Evolutionary conservation across 1,139 yeast species (phyloP).

Genomic region (Lodderomyces orthopsilosis): DNA sequence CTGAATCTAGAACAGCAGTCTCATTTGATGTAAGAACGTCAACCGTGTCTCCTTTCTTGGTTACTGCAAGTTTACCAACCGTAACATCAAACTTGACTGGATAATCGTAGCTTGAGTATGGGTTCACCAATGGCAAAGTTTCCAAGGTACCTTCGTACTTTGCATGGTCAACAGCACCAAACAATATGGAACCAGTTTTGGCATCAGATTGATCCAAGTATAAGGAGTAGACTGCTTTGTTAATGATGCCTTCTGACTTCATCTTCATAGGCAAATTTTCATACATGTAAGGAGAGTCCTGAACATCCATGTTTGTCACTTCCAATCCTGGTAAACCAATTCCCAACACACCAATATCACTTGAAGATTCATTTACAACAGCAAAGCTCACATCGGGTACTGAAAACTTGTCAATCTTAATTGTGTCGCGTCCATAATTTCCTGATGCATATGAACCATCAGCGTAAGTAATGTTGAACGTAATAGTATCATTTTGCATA

Average conservation of each 20-base stretch:
- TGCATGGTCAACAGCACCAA: slow-evolving; percentile 45
- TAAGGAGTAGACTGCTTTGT: slow-evolving; percentile 51
- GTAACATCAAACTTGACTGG: slow-evolving; percentile 14
- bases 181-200: slow-evolving; percentile 23
- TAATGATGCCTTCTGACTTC: slow-evolving; percentile 44
- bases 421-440: slow-evolving; percentile 52
- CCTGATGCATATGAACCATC: slow-evolving; percentile 36
- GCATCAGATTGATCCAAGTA: slow-evolving; percentile 39
- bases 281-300: slow-evolving; percentile 20
- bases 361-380: slow-evolving; percentile 14
- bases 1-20: slow-evolving; percentile 21
- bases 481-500: slow-evolving; percentile 30
- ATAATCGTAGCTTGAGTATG: slow-evolving; percentile 7
- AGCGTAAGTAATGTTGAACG: slow-evolving; percentile 12
- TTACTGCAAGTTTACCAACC: too few species aligned
- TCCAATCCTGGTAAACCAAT: slow-evolving; percentile 17
- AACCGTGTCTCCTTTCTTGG: too few species aligned
- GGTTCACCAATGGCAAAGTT: slow-evolving; percentile 24
- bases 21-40: too few species aligned
- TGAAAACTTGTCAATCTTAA: slow-evolving; percentile 13
- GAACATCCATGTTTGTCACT: too few species aligned
- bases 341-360: slow-evolving; percentile 20
- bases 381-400: slow-evolving; percentile 17
- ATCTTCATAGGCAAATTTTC: slow-evolving; percentile 31
- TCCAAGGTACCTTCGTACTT: slow-evolving; percentile 36